These are phyloP conservation scores for Mesembryanthemum crystallinum DNA, from an alignment of 148 eudicot species.

Conservation along the genomic window DNA sequence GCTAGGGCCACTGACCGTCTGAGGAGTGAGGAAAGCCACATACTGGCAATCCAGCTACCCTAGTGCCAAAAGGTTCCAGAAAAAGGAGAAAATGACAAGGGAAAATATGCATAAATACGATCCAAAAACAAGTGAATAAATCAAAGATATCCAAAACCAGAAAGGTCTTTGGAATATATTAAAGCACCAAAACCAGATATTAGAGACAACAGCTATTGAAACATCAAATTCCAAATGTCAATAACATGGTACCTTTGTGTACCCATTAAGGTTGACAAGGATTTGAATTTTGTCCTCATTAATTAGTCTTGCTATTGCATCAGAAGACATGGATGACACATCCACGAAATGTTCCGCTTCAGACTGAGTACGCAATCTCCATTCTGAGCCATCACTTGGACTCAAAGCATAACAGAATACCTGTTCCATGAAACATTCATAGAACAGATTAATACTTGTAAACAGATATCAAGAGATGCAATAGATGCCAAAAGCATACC, in stretches of 20 bases:
- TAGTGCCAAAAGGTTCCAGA: background rate
- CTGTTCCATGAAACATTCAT: constrained; percentile 32
- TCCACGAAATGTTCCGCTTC: constrained; percentile 91
- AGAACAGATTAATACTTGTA: background rate
- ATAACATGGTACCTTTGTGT: constrained; percentile 66
- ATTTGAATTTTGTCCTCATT: constrained; percentile 87
- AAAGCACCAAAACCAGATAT: background rate
- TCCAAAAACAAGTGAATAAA: background rate
- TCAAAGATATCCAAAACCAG: background rate
- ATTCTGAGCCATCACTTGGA: constrained; percentile 90
- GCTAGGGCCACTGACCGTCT: background rate
- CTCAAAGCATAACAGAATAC: constrained; percentile 96
- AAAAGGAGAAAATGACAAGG: background rate
- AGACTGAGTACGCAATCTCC: constrained; percentile 82
- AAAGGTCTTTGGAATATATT: background rate
- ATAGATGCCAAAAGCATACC: constrained; percentile 39
- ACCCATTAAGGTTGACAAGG: constrained; percentile 92
- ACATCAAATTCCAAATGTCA: constrained; percentile 1
- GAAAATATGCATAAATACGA: background rate
- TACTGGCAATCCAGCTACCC: background rate
- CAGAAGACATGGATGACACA: constrained; percentile 87
- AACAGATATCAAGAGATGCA: background rate
- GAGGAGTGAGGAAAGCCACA: background rate
- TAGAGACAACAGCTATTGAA: background rate
- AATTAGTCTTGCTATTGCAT: constrained; percentile 72